Evolutionary conservation across 106 monocot genomes (phyloP), one percentile per base, ranked within the genome.

Genomic region (Narthecium ossifragum): DNA sequence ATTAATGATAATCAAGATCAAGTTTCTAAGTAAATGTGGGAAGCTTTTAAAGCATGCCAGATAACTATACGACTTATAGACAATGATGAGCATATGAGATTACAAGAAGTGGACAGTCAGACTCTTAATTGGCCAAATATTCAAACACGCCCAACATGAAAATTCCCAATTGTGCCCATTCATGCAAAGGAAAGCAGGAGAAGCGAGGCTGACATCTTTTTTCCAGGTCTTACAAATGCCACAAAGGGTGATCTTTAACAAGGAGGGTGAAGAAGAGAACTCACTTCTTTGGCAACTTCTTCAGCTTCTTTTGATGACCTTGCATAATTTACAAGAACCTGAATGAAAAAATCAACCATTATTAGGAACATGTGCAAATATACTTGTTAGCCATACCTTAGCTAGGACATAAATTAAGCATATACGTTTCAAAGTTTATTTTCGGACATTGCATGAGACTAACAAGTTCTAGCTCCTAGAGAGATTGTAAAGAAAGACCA

Each of bases 301-400:
- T 98, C 86, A 69, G 96, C 96, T 59, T 98, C 96, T 30, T 81
- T 90, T 64, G 90, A 80, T 65, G 96, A 98, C 50, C 90, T 80
- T 49, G 96, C 96, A 67, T 98, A 98, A 79, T 98, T 98, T 33
- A 98, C 86, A 60, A 98, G 81, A 34, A 98, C 87, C 96, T 98
- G 60, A 46, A 66, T 71, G 12, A 46, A 15, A 60, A 59, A n/a
- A n/a, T 1, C 26, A 14, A 20, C 6, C 5, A n/a, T 9, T 11
- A 34, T 15, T 36, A 17, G 2, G 11, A 55, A 22, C n/a, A 2
- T 29, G 1, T 2, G 2, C 15, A 29, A 29, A 30, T 14, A 28
- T 28, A 2, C 13, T 30, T 3, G 10, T 13, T 0, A 15, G 13
- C 10, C 5, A 29, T 14, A 29, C 13, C 10, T 31, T 14, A 53